Evolutionary conservation across 371 early-diverging fungal species (phyloP).

Genomic region (Lichtheimia hyalospora): DNA sequence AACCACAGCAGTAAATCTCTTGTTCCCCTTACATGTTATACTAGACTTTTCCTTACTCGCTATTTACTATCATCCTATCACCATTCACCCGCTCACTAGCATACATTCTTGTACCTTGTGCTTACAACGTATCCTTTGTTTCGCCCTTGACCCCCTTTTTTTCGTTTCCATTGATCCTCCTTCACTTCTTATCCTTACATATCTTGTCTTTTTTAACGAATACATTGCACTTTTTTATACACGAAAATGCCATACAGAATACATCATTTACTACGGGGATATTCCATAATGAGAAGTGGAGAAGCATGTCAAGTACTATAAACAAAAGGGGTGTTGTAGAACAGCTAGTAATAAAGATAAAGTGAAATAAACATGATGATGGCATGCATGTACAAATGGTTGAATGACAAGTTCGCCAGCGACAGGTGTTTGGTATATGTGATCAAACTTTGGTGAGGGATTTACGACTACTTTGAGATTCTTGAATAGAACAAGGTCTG

Average conservation of each 20-base stretch:
- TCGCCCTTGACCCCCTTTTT: neutral
- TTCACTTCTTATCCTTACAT: too few relatives aligned
- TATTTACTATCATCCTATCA: neutral
- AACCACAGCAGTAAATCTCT: too few relatives aligned
- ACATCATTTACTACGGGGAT: too few relatives aligned
- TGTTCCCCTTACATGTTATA: neutral
- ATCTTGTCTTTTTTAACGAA: too few relatives aligned
- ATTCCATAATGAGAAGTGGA: too few relatives aligned
- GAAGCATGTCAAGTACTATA: neutral
- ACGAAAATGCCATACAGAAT: too few relatives aligned
- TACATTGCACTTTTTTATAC: too few relatives aligned
- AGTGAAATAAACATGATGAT: neutral
- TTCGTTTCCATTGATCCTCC: neutral
- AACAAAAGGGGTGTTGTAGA: neutral
- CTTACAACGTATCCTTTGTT: neutral
- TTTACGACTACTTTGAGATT: conserved; percentile 20
- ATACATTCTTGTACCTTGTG: neutral
- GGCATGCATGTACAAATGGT: neutral
- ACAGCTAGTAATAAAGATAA: neutral
- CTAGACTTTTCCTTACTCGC: neutral
- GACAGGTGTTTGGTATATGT: neutral
- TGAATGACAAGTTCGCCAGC: too few relatives aligned
- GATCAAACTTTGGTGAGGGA: conserved; percentile 16
- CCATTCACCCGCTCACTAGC: neutral
- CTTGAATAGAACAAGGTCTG: conserved; percentile 19